Evolutionary conservation across 2,329 filamentous ascomycete genomes (phyloP), one percentile per base, ranked within the genome.

Genomic region (Pezicula neosporulosa): DNA sequence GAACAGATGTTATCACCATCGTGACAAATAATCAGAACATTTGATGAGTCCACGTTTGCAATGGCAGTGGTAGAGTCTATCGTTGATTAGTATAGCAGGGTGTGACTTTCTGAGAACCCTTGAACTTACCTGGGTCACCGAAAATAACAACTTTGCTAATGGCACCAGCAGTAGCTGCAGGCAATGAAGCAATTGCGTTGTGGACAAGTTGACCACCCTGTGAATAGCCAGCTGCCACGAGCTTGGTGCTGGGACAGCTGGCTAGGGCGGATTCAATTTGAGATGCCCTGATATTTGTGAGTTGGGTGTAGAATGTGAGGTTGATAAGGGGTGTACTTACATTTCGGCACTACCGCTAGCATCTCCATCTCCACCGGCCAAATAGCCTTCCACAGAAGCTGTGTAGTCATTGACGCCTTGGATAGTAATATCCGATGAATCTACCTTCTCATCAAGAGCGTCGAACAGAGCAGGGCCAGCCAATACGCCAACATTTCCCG

Each of bases 1-100:
- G 63, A 49, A 52, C 79, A 82, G 6, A 82, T 77, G 9, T 73
- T 65, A 56, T 82, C 79, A 0, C 74, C 77, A 3, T 56, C 43
- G 28, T 76, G 71, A 53, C 79, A 82, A 36, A 75, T 72, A 18
- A 77, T 74, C 58, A 76, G 54, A 3, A 64, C 58, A 49, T 67
- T 63, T 2, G 54, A 55, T 7, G 63, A 37, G 2, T 45, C 46
- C 6, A 66, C 55, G 43, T 61, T 60, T 1, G 59, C 28, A 3
- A 66, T 43, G 6, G 63, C 44, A 35, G 52, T 49, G 27, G 50
- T 54, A 7, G 54, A 49, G 47, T 64, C 61, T 62, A 36, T 44
- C 18, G 52, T 24, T 4, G 7, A 13, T 24, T 44, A 30, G 35
- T n/a, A 27, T 12, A 13, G 19, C 12, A 37, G 28, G 9, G 19